Evolutionary conservation across 169 alveolate genomes (phyloP), one percentile per base, ranked within the genome.

Genomic region (Besnoitia besnoiti): DNA sequence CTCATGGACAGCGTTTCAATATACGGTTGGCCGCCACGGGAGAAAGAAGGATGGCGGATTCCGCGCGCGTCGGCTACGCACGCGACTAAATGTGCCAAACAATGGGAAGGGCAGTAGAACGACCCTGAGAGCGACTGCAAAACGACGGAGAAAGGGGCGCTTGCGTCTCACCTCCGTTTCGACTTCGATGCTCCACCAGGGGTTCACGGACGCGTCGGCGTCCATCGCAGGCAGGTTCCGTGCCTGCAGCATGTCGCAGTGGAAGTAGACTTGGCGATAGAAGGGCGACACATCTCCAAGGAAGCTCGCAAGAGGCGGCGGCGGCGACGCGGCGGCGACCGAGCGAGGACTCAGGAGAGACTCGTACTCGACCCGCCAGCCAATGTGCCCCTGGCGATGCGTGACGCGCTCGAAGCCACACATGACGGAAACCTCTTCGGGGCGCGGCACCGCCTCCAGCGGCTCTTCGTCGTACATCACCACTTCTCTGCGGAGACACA

Each of bases 161-260:
- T 55, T 55, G 7, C 27, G 35, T 27, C 84, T 44, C 55, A 90
- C 93, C 93, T 90, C 90, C 35, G 82, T 85, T 90, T 90, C 93
- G 0, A 90, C 93, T 14, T 79, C 89, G 42, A 90, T 40, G 1
- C 84, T 51, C 93, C 93, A 90, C 90, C 89, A 79, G 0, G 93
- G 93, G 59, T 90, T 79, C 47, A 90, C 90, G 47, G 79, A 80
- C 42, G 90, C 93, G 49, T 90, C 93, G 59, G 39, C 50, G 50
- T 90, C 93, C 85, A 79, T 37, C 30, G 93, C 89, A 27, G 93
- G 93, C 8, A 90, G 85, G 47, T 75, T 90, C 62, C 93, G 46
- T 3, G 93, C 93, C 51, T 90, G 93, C 35, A 90, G 93, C 59
- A 90, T 79, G 33, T 90, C 93, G 12, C 39, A 62, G 73, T 90